These are phyloP conservation scores for Echites panduratus DNA, from an alignment of 257 asterid species.

Conservation along the genomic window DNA sequence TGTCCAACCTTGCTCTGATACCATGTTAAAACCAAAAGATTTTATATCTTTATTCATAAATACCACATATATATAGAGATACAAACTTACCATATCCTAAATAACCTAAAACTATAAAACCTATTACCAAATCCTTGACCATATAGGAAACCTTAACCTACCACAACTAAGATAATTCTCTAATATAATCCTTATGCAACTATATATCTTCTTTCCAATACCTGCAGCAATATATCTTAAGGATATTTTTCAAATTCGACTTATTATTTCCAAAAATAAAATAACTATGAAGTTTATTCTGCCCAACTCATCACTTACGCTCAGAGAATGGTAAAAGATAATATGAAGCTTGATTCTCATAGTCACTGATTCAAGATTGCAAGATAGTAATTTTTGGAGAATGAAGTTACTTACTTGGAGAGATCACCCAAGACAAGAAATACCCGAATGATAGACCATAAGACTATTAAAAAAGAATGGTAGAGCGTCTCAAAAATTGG, in stretches of 20 bases:
- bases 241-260: neutral
- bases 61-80: too few species aligned
- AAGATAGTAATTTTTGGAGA: neutral
- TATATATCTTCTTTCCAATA: neutral
- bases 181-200: too few species aligned
- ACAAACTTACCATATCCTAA: too few species aligned
- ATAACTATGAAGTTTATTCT: neutral
- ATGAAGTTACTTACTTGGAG: neutral
- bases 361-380: neutral
- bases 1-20: too few species aligned
- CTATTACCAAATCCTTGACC: too few species aligned
- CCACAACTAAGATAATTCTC: too few species aligned
- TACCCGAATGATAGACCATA: neutral
- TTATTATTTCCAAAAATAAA: neutral
- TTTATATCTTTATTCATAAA: too few species aligned
- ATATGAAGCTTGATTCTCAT: neutral
- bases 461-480: neutral
- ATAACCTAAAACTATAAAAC: too few species aligned
- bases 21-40: too few species aligned
- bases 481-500: neutral
- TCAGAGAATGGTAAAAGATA: neutral
- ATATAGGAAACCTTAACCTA: too few species aligned
- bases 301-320: neutral
- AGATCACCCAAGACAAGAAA: neutral
- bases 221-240: neutral